These are phyloP conservation scores for Quambalaria eucalypti DNA, from an alignment of 1,284 basidiomycete genomes.

Conservation along the genomic window DNA sequence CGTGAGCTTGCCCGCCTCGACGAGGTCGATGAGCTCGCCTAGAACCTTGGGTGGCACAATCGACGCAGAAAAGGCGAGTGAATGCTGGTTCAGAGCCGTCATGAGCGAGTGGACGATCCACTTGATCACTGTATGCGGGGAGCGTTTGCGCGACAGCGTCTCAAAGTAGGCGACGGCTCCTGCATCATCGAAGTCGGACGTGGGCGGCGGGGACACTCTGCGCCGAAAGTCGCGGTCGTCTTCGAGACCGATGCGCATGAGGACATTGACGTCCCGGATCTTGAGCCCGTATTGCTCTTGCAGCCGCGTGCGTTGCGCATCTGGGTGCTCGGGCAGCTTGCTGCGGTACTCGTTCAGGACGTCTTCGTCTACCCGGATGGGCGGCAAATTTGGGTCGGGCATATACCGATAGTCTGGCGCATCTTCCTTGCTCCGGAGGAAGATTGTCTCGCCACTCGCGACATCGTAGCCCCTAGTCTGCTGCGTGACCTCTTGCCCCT, in stretches of 20 bases:
- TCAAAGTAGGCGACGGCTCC: conserved; percentile 43
- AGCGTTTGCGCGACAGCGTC: conserved; percentile 17
- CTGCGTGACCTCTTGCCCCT: conserved; percentile 56
- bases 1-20: conserved; percentile 61
- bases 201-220: conserved; percentile 56
- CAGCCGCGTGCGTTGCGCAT: conserved; percentile 59
- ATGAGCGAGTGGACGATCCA: conserved; percentile 52
- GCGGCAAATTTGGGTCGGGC: conserved; percentile 89
- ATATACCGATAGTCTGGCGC: conserved; percentile 95
- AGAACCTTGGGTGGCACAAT: conserved; percentile 53
- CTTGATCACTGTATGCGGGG: conserved; percentile 58
- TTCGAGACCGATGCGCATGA: conserved; percentile 34
- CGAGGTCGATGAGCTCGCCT: conserved; percentile 67
- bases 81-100: conserved; percentile 23
- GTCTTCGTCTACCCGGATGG: conserved; percentile 54
- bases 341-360: conserved; percentile 57
- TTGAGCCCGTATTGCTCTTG: conserved; percentile 55
- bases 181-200: conserved; percentile 12
- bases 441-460: conserved; percentile 67
- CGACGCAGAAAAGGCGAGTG: conserved; percentile 19
- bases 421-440: conserved; percentile 79
- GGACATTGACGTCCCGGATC: conserved; percentile 49
- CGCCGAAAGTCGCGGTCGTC: conserved; percentile 26
- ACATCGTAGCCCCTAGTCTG: conserved; percentile 90
- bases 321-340: conserved; percentile 69